Evolutionary conservation across 1,139 yeast genomes (phyloP), one percentile per base, ranked within the genome.

Genomic region (Kodamaea alishanica): DNA sequence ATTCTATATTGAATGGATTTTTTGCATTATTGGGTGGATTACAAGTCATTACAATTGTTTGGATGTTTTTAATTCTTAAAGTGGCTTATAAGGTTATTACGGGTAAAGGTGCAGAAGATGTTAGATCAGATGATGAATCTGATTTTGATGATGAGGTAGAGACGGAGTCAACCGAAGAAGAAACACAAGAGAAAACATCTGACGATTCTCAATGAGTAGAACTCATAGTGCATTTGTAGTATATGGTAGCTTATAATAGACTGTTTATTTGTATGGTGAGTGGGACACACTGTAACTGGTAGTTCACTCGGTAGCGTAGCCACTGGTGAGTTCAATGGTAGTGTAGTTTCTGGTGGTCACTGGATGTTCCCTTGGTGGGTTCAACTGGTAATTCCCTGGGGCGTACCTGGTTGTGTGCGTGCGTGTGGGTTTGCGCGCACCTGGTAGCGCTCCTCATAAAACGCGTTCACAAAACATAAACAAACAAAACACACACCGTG

Each of bases 41-140:
- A 44, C 95, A 89, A 58, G 51, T 79, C 8, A 65, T 88, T 35
- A 78, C 83, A 24, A 46, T 81, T 26, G 58, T 84, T 41, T 88
- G 97, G 97, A 72, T 87, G 71, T 77, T 70, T 54, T 70, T 84
- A 63, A 88, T 89, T 46, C 47, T 75, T 12, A 79, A 77, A 51
- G 94, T 88, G 25, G 87, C 86, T 12, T 63, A 72, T 43, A 79
- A 73, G 54, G 94, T 88, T 22, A 48, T 87, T 26, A 68, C 73
- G 6, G 97, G 97, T 5, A 70, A 66, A 15, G 79, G 81, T 27
- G 94, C 88, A 37, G 96, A 89, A 58, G 85, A 84, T 43, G 83
- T 95, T 49, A 79, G 95, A 57, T 90, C 87, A 54, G 86, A 77
- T 48, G 92, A 84, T 34, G 84, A 78, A 38, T 58, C 64, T 22